Evolutionary conservation across 805 yeast species (phyloP), one percentile per base, ranked within the genome.

Genomic region (Scheffersomyces coipomensis): DNA sequence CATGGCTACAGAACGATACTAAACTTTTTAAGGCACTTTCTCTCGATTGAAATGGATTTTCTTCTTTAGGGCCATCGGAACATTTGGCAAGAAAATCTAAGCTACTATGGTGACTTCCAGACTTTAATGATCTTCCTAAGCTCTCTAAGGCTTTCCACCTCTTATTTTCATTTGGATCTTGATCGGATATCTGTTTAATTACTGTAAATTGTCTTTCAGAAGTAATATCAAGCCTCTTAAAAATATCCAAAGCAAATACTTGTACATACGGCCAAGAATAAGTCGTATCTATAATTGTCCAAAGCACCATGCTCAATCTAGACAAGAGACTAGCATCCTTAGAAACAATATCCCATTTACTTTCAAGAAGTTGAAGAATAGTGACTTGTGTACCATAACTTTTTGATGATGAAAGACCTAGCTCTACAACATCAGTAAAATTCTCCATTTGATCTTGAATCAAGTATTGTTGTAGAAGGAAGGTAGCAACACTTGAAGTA

Each of bases 381-480:
- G 30, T 15, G 7, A 27, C 15, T 15, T 27, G 30, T 5, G 15
- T 10, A 27, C 15, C 30, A 27, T 27, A 27, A 10, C 6, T 5
- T 5, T 27, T 10, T 5, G 5, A 13, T 4, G 18, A 21, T 6
- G 7, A 6, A 19, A 36, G 21, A 7, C 39, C 29, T 4, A 36
- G 16, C 12, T 18, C 25, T 5, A 36, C 17, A 3, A 29, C 18
- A n/a, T 36, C 39, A 5, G 13, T 29, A 21, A 26, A 25, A 12
- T 19, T 21, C 5, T 21, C 19, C 4, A 19, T 4, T 16, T 36
- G 22, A 9, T 21, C 17, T 5, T n/a, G 4, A 9, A 5, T 22
- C 8, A 33, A 13, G 12, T 36, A 36, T 13, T 36, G 34, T 7
- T 8, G 18, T 4, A 36, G 16, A 13, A 36, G 31, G n/a, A 36